Evolutionary conservation across 2,329 filamentous ascomycete species (phyloP).

Genomic region (Cyphellophora attinorum): DNA sequence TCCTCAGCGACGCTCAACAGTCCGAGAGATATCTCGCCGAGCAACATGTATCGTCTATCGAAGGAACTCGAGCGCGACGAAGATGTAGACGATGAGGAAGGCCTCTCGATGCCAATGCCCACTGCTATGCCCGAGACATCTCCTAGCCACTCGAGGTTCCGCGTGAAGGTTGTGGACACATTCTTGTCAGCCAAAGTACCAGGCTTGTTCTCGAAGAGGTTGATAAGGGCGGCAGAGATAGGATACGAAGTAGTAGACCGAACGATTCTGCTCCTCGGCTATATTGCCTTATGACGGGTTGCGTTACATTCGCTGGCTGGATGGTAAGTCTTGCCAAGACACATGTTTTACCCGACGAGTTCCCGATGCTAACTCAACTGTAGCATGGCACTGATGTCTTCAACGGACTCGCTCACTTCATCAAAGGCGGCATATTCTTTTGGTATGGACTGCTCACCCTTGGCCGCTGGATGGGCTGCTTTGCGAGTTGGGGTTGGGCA

Average conservation of each 20-base stretch:
- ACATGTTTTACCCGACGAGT: background rate
- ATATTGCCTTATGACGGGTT: slow-evolving; percentile 62
- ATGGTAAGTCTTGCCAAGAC: slow-evolving; percentile 52
- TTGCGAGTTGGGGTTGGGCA: slow-evolving; percentile 84
- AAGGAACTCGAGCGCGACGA: slow-evolving; percentile 34
- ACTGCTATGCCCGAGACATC: slow-evolving; percentile 14
- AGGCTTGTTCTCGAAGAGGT: slow-evolving; percentile 43
- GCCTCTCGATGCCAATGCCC: slow-evolving; percentile 17
- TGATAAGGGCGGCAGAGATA: slow-evolving; percentile 27
- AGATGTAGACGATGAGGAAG: slow-evolving; percentile 35
- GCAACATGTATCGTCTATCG: slow-evolving; percentile 35
- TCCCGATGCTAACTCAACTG: background rate
- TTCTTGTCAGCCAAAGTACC: slow-evolving; percentile 47
- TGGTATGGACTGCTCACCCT: slow-evolving; percentile 83
- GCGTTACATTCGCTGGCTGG: slow-evolving; percentile 69
- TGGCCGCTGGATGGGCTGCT: slow-evolving; percentile 82
- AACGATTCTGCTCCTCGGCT: slow-evolving; percentile 67
- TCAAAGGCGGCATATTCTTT: slow-evolving; percentile 93
- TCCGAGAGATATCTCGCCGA: slow-evolving; percentile 50
- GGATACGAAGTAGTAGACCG: slow-evolving; percentile 64
- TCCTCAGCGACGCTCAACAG: slow-evolving; percentile 59
- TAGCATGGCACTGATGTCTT: slow-evolving; percentile 52
- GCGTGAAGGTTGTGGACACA: slow-evolving; percentile 35
- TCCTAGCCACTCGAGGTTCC: slow-evolving; percentile 25
- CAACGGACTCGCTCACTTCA: slow-evolving; percentile 81